phyloP scores from a whole-genome alignment of 352 stramenopile species.

The Phytophthora lateralis region DNA sequence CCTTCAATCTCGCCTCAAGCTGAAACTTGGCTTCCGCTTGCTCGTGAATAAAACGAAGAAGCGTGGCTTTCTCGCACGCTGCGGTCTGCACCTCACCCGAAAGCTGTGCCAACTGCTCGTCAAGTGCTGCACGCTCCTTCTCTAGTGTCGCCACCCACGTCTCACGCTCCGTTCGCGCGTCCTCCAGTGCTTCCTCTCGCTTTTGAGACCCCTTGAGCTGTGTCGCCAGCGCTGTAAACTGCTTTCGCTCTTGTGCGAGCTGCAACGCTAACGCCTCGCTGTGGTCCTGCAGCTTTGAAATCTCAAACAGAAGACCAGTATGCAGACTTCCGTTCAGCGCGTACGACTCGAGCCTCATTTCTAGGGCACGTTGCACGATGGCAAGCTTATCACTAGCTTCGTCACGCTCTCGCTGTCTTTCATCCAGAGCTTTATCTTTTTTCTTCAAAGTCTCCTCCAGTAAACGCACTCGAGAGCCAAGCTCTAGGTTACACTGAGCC shows the following conservation, averaged over 20 bases:
- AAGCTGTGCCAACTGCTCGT: slow-evolving; percentile 49
- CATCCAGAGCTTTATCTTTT: slow-evolving; percentile 28
- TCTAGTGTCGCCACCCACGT: slow-evolving; percentile 60
- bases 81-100: slow-evolving; percentile 57
- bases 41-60: slow-evolving; percentile 80
- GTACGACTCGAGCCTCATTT: slow-evolving; percentile 69
- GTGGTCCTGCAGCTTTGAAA: slow-evolving; percentile 76
- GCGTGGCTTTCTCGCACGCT: slow-evolving; percentile 70
- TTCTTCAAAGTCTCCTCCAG: slow-evolving; percentile 43
- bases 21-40: slow-evolving; percentile 75
- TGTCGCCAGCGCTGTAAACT: slow-evolving; percentile 35
- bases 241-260: slow-evolving; percentile 58
- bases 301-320: slow-evolving; percentile 77
- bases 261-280: slow-evolving; percentile 65
- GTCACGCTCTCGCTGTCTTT: slow-evolving; percentile 39
- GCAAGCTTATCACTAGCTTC: slow-evolving; percentile 56
- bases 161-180: slow-evolving; percentile 59
- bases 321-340: slow-evolving; percentile 73
- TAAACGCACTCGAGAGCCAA: slow-evolving; percentile 46
- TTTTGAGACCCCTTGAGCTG: slow-evolving; percentile 37
- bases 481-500: slow-evolving; percentile 67
- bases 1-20: slow-evolving; percentile 57
- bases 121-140: slow-evolving; percentile 47
- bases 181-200: slow-evolving; percentile 51
- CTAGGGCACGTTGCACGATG: slow-evolving; percentile 76